Base-by-base conservation (phyloP, 2,329 filamentous ascomycete species). In the Trichoderma oligosporum region DNA sequence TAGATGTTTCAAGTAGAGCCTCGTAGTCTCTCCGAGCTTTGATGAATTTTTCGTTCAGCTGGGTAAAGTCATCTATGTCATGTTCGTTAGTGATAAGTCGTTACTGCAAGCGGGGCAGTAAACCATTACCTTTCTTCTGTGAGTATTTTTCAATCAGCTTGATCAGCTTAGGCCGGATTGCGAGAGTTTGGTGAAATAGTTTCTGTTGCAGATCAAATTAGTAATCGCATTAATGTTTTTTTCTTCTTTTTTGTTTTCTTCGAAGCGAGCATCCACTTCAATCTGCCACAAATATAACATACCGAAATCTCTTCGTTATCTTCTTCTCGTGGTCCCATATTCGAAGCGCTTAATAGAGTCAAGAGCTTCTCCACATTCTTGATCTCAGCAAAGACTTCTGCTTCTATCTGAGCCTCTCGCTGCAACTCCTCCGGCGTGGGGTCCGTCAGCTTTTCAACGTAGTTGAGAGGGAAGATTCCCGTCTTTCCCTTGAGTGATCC, bases 141-240 rank as follows among this genome's bases (percentile, higher is more conserved):
- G 94, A 97, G 70, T 99, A 99, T 72, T 97, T 97, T 61, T 95
- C 94, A 70, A 99, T 99, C 48, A 99, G 77, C 76, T 97, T 95
- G 70, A 99, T 97, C 61, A 99, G 77, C 76, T 99, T 99, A 11
- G 94, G 94, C 29, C 94, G 83, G 67, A 99, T 99, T 3, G 92
- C 89, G 62, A 97, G 74, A 0, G 94, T 97, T 62, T 92, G 91
- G 69, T 99, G 92, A 68, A 99, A 99, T 66, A 80, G 82, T 82
- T 86, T 87, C 81, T 85, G 64, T 2, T 7, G 3, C 18, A 16
- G 4, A 39, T 63, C 79, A 63, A 79, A 72, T 61, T 56, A 27
- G 24, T n/a, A n/a, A 16, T 9, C 2, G 1, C 0, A 27, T 7
- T 7, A 7, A n/a, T 14, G 0, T 38, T 41, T n/a, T n/a, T n/a